Conservation (phyloP, 805 yeast species). For the Metschnikowia santaceciliae region DNA sequence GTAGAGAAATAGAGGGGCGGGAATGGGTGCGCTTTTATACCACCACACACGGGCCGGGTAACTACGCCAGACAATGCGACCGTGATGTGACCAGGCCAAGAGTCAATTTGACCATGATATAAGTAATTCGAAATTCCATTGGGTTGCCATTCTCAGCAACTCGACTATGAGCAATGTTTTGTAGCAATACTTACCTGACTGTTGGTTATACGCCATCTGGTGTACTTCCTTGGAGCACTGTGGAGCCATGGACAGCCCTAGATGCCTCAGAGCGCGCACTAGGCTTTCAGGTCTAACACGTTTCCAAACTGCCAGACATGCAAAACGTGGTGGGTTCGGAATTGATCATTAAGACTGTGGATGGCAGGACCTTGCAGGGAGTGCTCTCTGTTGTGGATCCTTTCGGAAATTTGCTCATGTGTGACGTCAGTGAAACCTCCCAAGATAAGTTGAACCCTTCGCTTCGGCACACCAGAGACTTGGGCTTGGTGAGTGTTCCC, state of each 20-base stretch:
- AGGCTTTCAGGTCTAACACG: background rate
- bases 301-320: background rate
- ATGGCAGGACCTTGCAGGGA: conserved; percentile 35
- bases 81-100: background rate
- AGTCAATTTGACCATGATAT: background rate
- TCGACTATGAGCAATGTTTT: background rate
- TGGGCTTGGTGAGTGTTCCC: conserved; percentile 28
- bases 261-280: background rate
- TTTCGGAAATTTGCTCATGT: conserved; percentile 38
- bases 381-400: conserved; percentile 39
- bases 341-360: conserved; percentile 26
- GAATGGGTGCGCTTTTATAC: conserved; percentile 3
- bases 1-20: background rate
- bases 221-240: background rate
- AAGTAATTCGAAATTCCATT: background rate
- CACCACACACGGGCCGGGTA: conserved; percentile 9
- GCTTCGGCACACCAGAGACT: conserved; percentile 21
- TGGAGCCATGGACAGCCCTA: background rate
- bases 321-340: conserved; percentile 28
- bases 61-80: conserved; percentile 2
- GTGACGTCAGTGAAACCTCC: conserved; percentile 33
- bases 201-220: background rate
- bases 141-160: background rate
- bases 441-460: conserved; percentile 22
- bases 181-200: background rate